phyloP scores from a whole-genome alignment of 2,329 filamentous ascomycete species.

The Exophiala bonariae region DNA sequence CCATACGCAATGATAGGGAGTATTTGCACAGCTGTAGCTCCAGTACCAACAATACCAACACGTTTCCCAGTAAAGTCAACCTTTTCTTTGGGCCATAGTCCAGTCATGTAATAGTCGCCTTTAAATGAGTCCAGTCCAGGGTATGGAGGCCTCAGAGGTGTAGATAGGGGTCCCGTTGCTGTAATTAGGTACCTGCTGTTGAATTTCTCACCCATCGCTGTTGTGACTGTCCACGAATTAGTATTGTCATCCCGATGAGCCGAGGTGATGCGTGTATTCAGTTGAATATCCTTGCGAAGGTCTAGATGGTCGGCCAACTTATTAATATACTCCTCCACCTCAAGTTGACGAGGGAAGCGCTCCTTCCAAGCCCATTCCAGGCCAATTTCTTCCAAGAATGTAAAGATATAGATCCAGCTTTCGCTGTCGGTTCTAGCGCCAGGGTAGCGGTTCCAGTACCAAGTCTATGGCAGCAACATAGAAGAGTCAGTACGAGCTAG shows the following conservation, averaged over 20 bases:
- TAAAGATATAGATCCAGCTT: constrained; percentile 42
- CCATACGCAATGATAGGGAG: constrained; percentile 24
- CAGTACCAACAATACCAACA: constrained; percentile 64
- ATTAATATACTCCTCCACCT: constrained; percentile 48
- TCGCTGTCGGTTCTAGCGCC: constrained; percentile 49
- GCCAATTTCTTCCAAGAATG: constrained; percentile 37
- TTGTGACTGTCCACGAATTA: constrained; percentile 45
- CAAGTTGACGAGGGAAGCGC: constrained; percentile 35
- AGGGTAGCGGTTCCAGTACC: constrained; percentile 35
- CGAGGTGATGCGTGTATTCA: constrained; percentile 42
- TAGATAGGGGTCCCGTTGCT: constrained; percentile 52
- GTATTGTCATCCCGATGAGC: constrained; percentile 39
- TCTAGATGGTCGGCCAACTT: constrained; percentile 47
- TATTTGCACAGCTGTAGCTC: constrained; percentile 49
- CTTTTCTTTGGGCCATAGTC: constrained; percentile 56
- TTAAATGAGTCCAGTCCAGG: constrained; percentile 61
- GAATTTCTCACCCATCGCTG: constrained; percentile 39
- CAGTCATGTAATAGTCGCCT: constrained; percentile 59
- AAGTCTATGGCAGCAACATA: constrained; percentile 33
- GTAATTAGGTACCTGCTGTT: constrained; percentile 46
- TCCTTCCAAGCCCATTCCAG: constrained; percentile 33
- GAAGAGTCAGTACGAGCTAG: too few species aligned
- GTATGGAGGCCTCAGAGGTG: constrained; percentile 51
- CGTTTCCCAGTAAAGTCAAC: constrained; percentile 52
- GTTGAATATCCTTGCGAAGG: constrained; percentile 45